Conservation (phyloP, 768 basidiomycete genomes). For the Rhodotorula kratochvilovae region DNA sequence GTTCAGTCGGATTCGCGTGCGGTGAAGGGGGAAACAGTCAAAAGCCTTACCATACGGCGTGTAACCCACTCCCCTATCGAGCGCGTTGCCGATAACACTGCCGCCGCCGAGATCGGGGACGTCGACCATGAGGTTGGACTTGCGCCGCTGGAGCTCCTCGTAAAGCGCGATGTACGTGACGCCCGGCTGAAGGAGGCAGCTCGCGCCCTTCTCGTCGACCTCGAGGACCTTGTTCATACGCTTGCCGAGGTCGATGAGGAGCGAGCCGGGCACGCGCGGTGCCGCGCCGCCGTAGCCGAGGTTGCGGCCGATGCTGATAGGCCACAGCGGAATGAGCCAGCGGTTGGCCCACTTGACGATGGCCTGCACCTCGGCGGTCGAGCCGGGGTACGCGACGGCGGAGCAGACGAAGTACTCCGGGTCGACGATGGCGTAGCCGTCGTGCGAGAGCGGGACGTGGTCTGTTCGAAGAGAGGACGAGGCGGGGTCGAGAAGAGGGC, state of each 20-base stretch:
- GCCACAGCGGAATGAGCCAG: conserved; percentile 32
- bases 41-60: conserved; percentile 16
- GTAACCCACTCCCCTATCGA: conserved; percentile 12
- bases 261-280: conserved; percentile 30
- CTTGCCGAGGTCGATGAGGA: conserved; percentile 21
- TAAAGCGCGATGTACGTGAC: conserved; percentile 33
- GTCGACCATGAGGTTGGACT: not conserved
- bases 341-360: conserved; percentile 37
- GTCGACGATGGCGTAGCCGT: not conserved
- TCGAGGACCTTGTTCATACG: conserved; percentile 37
- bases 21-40: no score
- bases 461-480: not conserved
- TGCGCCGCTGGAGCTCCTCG: conserved; percentile 25
- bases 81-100: conserved; percentile 23
- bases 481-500: no score
- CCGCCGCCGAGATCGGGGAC: conserved; percentile 37
- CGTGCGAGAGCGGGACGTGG: not conserved
- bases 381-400: conserved; percentile 21
- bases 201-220: conserved; percentile 30
- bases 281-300: conserved; percentile 39
- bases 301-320: conserved; percentile 36
- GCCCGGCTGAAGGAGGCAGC: conserved; percentile 34
- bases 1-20: no score
- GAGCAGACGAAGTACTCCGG: conserved; percentile 32
- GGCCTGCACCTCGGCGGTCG: conserved; percentile 16